A percentile compares a stretch with the other conserved stretches of the same genome.
phyloP scores from a whole-genome alignment of 768 basidiomycete genomes.

The Boletus barrowsii region DNA sequence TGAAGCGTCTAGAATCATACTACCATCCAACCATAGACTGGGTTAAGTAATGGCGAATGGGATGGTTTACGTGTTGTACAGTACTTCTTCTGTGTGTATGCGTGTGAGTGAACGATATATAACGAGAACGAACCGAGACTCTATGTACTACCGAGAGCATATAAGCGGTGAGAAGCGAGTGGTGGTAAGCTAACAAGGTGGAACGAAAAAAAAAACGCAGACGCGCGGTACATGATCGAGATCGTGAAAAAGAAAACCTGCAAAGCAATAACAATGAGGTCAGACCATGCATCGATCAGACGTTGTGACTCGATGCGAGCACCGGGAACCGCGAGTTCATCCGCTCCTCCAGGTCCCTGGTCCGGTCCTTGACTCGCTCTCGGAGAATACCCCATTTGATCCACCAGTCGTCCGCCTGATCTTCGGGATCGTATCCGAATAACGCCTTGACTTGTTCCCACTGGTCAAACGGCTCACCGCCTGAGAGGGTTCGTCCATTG shows the following conservation, averaged over 20 bases:
- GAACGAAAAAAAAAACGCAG: background rate
- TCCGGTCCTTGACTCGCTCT: conserved; percentile 33
- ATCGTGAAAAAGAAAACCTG: background rate
- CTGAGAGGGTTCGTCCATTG: conserved; percentile 46
- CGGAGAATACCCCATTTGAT: conserved; percentile 51
- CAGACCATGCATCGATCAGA: background rate
- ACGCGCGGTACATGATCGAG: background rate
- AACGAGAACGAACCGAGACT: background rate
- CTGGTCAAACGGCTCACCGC: conserved; percentile 22
- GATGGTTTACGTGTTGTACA: conserved; percentile 1
- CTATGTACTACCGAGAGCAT: background rate
- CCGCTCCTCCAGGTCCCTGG: conserved; percentile 14
- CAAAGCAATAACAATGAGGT: background rate
- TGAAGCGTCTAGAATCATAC: too few species aligned
- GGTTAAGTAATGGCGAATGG: too few species aligned
- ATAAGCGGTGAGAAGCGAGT: background rate
- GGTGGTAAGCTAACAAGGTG: background rate
- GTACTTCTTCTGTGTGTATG: background rate
- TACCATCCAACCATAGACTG: too few species aligned
- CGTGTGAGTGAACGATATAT: background rate
- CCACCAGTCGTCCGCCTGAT: conserved; percentile 66
- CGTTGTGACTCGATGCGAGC: background rate
- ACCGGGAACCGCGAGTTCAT: conserved; percentile 7
- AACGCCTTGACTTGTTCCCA: conserved; percentile 54
- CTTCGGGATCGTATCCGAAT: conserved; percentile 50